Percentiles rank a stretch among this genome's conserved stretches.
phyloP scores from a whole-genome alignment of 306 rosid species.

The Castanea mollissima region DNA sequence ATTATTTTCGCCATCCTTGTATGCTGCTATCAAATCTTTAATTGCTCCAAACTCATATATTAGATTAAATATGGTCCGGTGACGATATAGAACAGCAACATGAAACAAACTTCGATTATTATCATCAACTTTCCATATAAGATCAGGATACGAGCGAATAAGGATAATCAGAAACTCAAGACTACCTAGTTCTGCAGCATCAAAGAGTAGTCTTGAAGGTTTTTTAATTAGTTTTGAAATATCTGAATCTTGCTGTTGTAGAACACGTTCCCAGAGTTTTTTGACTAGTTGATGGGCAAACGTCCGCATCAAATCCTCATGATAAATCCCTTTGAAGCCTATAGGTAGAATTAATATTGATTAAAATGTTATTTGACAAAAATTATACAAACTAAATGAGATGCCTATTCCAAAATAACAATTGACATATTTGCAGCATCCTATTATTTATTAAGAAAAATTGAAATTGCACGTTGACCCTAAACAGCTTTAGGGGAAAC shows the following conservation, averaged over 20 bases:
- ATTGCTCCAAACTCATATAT: slow-evolving; percentile 22
- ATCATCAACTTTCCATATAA: slow-evolving; percentile 13
- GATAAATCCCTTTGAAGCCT: too few relatives aligned
- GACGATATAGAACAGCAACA: slow-evolving; percentile 17
- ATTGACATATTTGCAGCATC: too few relatives aligned
- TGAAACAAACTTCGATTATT: slow-evolving; percentile 17
- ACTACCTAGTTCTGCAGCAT: slow-evolving; percentile 27
- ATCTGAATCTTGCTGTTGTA: neutral
- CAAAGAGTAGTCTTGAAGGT: slow-evolving; percentile 19
- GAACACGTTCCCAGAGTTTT: slow-evolving; percentile 7
- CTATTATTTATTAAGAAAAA: too few relatives aligned
- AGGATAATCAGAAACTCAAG: slow-evolving; percentile 26
- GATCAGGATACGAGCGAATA: slow-evolving; percentile 12
- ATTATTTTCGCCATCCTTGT: neutral
- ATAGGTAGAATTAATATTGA: too few relatives aligned
- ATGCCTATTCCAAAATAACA: too few relatives aligned
- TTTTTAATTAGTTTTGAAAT: neutral
- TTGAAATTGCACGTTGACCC: too few relatives aligned
- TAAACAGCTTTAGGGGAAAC: too few relatives aligned
- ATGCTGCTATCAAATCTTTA: slow-evolving; percentile 14
- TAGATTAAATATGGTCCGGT: slow-evolving; percentile 5
- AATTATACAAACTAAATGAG: too few relatives aligned
- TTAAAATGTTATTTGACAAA: too few relatives aligned
- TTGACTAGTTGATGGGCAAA: slow-evolving; percentile 13
- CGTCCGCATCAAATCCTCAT: neutral